A percentile compares a stretch with the other conserved stretches of the same genome.
phyloP scores from a whole-genome alignment of 306 rosid genomes.

The Neltuma alba region DNA sequence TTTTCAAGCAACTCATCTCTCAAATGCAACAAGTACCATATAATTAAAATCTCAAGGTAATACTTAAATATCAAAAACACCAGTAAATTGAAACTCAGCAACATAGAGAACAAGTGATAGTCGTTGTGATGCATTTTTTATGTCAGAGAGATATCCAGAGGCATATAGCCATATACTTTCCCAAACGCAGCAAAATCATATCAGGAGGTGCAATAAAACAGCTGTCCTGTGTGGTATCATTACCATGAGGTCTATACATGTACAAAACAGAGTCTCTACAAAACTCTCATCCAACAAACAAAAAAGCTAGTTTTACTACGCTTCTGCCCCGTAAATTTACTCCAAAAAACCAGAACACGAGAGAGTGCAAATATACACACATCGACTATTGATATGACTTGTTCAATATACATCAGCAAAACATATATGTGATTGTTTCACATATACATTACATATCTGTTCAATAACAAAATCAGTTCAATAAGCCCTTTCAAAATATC shows the following conservation, averaged over 20 bases:
- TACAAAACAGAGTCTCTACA: background rate
- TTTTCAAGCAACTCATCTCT: slow-evolving; percentile 94
- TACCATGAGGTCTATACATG: background rate
- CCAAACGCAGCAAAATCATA: background rate
- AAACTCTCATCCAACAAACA: background rate
- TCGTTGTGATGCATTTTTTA: background rate
- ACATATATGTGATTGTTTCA: background rate
- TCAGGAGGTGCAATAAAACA: background rate
- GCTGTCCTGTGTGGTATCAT: background rate
- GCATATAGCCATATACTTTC: background rate
- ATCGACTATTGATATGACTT: too few relatives aligned
- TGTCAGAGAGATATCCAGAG: background rate
- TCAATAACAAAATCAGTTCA: background rate
- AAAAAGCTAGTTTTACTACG: background rate
- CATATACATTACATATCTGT: background rate
- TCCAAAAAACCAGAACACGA: background rate
- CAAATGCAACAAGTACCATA: slow-evolving; percentile 40
- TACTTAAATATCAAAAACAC: background rate
- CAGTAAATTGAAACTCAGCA: background rate
- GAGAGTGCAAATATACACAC: background rate
- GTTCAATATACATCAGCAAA: too few relatives aligned
- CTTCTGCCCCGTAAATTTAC: background rate
- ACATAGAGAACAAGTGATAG: background rate
- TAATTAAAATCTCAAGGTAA: background rate
- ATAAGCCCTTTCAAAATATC: too few relatives aligned